Conservation (phyloP, 1,284 basidiomycete genomes). For the Cryptococcus maquisensis region DNA sequence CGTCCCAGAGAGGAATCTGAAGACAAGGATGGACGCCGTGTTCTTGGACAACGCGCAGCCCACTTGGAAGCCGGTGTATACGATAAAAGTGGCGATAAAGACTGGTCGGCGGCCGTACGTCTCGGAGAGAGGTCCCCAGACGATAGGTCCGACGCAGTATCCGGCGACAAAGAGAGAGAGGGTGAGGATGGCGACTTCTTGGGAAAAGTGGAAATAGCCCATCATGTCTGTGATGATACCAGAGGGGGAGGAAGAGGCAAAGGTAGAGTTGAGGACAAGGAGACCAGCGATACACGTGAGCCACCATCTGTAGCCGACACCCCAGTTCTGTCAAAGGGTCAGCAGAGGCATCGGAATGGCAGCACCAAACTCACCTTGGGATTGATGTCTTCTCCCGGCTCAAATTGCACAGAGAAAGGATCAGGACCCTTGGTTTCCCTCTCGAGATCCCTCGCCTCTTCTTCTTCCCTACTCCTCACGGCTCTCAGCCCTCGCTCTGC, state of each 20-base stretch:
- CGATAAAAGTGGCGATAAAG: slow-evolving; percentile 63
- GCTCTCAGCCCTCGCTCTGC: slow-evolving; percentile 40
- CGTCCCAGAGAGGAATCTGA: slow-evolving; percentile 64
- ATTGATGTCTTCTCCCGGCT: slow-evolving; percentile 43
- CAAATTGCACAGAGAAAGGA: slow-evolving; percentile 43
- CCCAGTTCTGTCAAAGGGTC: slow-evolving; percentile 56
- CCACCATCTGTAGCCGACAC: slow-evolving; percentile 58
- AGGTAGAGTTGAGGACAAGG: slow-evolving; percentile 63
- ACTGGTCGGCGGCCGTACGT: slow-evolving; percentile 57
- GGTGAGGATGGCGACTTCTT: slow-evolving; percentile 54
- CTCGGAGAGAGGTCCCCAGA: slow-evolving; percentile 58
- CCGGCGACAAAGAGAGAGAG: slow-evolving; percentile 48
- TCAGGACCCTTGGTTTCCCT: slow-evolving; percentile 35
- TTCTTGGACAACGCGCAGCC: slow-evolving; percentile 62
- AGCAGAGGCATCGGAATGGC: background rate
- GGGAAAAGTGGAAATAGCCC: slow-evolving; percentile 56
- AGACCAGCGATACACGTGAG: slow-evolving; percentile 60
- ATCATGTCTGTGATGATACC: slow-evolving; percentile 49
- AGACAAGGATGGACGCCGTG: slow-evolving; percentile 59
- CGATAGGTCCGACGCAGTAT: slow-evolving; percentile 59
- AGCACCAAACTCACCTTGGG: slow-evolving; percentile 39
- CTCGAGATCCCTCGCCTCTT: slow-evolving; percentile 28
- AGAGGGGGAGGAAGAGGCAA: slow-evolving; percentile 47
- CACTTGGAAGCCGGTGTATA: slow-evolving; percentile 58
- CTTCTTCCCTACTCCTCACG: slow-evolving; percentile 39